Base-by-base conservation (phyloP, 2,329 filamentous ascomycete species). In the Trichoderma asperellum region DNA sequence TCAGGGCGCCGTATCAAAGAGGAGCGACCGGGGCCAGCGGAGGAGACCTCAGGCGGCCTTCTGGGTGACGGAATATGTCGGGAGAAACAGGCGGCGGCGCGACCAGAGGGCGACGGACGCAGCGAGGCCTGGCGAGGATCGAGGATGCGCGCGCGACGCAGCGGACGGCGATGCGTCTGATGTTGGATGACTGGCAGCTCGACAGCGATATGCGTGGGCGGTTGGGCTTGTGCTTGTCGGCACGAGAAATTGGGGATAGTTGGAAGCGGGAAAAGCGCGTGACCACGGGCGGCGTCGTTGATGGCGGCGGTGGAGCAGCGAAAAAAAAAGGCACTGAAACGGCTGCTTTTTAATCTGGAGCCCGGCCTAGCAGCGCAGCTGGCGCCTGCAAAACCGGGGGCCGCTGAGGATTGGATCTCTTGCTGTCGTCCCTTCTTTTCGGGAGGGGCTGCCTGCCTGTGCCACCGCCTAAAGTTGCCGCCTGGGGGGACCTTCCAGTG, bases 261-360 rank as follows among this genome's bases (percentile, higher is more conserved):
- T 72, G 71, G 68, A 70, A 71, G 77, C 75, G 77, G 78, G 75
- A 76, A 78, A 79, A 79, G 77, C 78, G 77, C 77, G 78, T 79
- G 77, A 79, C 77, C 74, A 76, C 73, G 74, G 74, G 75, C 75
- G 74, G 75, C 75, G 65, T 68, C 65, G 68, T 57, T 55, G 64
- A 53, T 67, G 63, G 63, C 64, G 63, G 63, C 68, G 63, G 68
- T 62, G 68, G 53, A 69, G 58, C 53, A 24, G 47, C 40, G 16
- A 43, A n/a, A 32, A 32, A 16, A 32, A 49, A 47, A 56, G 43
- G 65, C 65, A 35, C 49, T 40, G 43, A 7, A 55, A 14, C 40
- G 40, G 40, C 18, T 43, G 40, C 61, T 52, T 43, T 37, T 56
- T 40, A 56, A 43, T 43, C 40, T 43, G 32, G 47, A 21, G 52